Evolutionary conservation across 129 eudicot species (phyloP).

Genomic region (Solidago caesia): DNA sequence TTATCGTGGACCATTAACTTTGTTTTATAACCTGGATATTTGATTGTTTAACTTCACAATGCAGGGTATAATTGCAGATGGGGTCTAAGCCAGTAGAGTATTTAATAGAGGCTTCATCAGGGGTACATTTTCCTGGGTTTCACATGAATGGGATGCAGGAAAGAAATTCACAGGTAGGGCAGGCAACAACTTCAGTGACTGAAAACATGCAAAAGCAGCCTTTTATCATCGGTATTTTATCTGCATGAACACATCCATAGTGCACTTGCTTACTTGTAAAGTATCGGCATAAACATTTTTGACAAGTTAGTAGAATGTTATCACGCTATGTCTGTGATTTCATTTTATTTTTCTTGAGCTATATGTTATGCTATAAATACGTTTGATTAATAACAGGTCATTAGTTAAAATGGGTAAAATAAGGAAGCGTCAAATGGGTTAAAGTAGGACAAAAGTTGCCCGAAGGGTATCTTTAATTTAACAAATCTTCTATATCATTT

Average conservation of each 20-base stretch:
- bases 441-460: no score
- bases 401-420: no score
- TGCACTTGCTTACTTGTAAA: conserved; percentile 10
- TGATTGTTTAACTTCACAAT: conserved; percentile 6
- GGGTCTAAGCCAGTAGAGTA: conserved; percentile 81
- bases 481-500: no score
- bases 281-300: background rate
- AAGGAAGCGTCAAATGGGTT: no score
- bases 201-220: conserved; percentile 80
- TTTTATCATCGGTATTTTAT: conserved; percentile 80
- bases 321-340: background rate
- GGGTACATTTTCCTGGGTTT: conserved; percentile 96
- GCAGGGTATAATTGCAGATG: conserved; percentile 45
- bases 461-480: no score
- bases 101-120: conserved; percentile 81
- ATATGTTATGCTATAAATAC: conserved; percentile 6
- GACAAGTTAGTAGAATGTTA: conserved; percentile 10
- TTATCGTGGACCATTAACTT: background rate
- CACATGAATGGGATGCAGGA: conserved; percentile 61
- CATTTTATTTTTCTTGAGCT: conserved; percentile 10
- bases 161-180: conserved; percentile 52
- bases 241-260: conserved; percentile 17
- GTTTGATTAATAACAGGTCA: no score
- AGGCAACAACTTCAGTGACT: conserved; percentile 55
- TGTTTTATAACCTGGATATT: conserved; percentile 10